Evolutionary conservation across 352 stramenopile genomes (phyloP), one percentile per base, ranked within the genome.

Genomic region (Plasmopara halstedii): DNA sequence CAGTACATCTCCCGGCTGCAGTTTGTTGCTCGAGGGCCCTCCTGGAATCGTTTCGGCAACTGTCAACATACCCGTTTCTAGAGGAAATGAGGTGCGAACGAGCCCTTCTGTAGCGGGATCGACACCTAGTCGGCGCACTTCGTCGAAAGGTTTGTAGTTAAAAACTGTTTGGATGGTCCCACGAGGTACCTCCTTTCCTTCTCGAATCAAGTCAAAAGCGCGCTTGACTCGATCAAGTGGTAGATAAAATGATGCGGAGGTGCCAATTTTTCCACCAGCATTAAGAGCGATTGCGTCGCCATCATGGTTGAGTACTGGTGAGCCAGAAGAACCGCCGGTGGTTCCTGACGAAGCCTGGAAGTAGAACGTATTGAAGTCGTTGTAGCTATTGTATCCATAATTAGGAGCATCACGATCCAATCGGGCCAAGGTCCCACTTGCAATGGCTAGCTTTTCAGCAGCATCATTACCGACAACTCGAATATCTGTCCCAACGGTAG

Each of bases 361-460:
- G 67, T 97, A 97, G 58, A 97, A 97, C 37, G 87, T 97, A 62
- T 95, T 95, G 42, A 95, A 95, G 53, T 97, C 89, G 54, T 93
- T 94, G 80, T 96, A 97, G 47, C 70, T 92, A 54, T 93, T 92
- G 43, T 59, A 85, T 6, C 82, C 83, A 39, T 97, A 97, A 35
- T 84, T 73, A 0, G 89, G 89, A 4, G 85, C 82, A 14, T 95
- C 85, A 5, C 89, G 87, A 59, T 97, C 89, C 15, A 97, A 64
- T 20, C 89, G 75, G 15, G 89, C 87, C 13, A 97, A 62, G n/a
- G 88, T 95, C 18, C 88, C 89, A 34, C 81, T 88, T 15, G 93
- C 84, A 56, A 97, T 96, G 5, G 75, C 81, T 15, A 97, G 62
- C 32, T 97, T 96, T 58, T 97, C 89, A 7, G 88, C 89, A 3